A percentile compares a stretch with the other conserved stretches of the same genome.
Conservation (phyloP, 306 rosid species). For the Rubus parviflorus region DNA sequence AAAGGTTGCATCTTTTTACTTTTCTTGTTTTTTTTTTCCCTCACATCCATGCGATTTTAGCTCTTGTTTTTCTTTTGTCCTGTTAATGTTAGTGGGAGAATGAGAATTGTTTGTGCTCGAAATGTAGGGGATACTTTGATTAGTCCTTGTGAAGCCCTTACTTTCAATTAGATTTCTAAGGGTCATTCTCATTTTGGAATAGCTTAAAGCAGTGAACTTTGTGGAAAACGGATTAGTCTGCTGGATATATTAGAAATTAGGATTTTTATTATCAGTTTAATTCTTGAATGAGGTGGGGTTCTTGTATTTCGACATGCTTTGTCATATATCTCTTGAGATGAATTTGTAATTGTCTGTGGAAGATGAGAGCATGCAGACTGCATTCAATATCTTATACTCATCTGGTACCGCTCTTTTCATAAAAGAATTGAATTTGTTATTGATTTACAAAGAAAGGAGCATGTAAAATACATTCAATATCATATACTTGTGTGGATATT, state of each 20-base stretch:
- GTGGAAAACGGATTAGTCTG: background rate
- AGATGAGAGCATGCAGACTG: background rate
- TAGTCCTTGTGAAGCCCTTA: background rate
- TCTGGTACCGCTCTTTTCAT: background rate
- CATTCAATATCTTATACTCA: too few relatives aligned
- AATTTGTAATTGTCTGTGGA: background rate
- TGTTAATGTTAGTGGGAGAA: background rate
- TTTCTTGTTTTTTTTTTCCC: background rate
- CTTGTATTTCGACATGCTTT: background rate
- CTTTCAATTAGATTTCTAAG: background rate
- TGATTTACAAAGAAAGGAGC: background rate
- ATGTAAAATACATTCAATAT: background rate
- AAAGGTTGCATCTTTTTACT: background rate
- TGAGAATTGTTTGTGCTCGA: background rate
- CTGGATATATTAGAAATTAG: background rate
- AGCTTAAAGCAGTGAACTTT: background rate
- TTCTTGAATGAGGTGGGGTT: background rate
- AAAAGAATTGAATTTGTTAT: background rate
- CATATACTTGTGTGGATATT: background rate
- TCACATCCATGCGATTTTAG: background rate
- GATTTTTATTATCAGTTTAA: background rate
- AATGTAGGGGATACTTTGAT: background rate
- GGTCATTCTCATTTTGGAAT: background rate
- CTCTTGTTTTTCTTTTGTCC: background rate
- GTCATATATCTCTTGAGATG: background rate